Conservation (phyloP, 2,329 filamentous ascomycete genomes). For the Apiospora sp. region DNA sequence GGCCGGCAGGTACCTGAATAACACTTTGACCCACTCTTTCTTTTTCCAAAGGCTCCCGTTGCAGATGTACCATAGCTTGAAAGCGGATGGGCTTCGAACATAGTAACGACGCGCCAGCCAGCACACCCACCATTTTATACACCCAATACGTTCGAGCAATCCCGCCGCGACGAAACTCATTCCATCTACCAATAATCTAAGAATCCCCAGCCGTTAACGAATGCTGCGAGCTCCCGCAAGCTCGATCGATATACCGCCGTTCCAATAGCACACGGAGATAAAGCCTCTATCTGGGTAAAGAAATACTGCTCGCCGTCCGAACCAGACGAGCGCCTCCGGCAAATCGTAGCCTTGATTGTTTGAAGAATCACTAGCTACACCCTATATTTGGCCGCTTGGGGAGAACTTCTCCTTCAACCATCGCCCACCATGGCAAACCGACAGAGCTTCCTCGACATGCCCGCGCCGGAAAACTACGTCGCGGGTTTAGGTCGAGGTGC, state of each 20-base stretch:
- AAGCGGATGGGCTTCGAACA: background rate
- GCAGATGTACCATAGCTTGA: background rate
- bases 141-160: background rate
- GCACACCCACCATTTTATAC: background rate
- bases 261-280: background rate
- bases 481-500: conserved; percentile 97
- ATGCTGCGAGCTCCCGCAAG: background rate
- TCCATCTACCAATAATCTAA: background rate
- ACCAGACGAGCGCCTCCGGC: background rate
- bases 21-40: background rate
- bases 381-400: background rate
- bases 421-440: conserved; percentile 62
- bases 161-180: background rate
- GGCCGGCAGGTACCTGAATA: background rate
- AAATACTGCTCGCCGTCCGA: background rate
- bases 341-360: background rate
- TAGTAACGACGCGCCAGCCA: background rate
- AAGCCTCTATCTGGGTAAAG: background rate
- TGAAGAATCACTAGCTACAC: background rate
- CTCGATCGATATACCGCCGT: background rate
- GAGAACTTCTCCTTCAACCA: conserved; percentile 15
- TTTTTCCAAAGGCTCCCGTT: background rate
- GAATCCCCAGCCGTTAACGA: background rate
- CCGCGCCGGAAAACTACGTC: conserved; percentile 87
- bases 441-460: conserved; percentile 87